A percentile compares a stretch with the other conserved stretches of the same genome.
Evolutionary conservation across 257 asterid species (phyloP).

Genomic region (Gardenia jasminoides): DNA sequence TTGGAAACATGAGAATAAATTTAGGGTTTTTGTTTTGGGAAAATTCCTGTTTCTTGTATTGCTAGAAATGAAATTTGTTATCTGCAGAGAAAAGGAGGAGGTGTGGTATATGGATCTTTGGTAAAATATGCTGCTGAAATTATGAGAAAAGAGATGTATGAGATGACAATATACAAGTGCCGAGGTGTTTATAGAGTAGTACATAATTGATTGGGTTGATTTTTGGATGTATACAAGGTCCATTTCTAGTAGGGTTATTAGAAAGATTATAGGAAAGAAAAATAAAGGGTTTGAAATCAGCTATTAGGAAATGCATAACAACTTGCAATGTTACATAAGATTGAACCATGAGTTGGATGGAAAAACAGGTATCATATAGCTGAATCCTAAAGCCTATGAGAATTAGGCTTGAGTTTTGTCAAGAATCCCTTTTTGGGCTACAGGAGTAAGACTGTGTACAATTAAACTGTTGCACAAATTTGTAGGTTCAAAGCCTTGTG

Average conservation of each 20-base stretch:
- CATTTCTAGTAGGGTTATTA: neutral
- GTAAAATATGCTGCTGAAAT: neutral
- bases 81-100: no score
- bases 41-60: neutral
- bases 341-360: neutral
- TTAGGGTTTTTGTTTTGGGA: neutral
- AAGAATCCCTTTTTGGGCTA: neutral
- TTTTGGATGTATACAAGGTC: neutral
- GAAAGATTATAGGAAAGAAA: neutral
- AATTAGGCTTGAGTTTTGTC: neutral
- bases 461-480: neutral
- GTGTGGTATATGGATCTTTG: neutral
- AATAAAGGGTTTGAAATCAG: neutral
- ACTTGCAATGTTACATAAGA: neutral
- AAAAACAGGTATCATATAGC: neutral
- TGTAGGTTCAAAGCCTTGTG: neutral
- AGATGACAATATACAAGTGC: no score
- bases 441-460: neutral
- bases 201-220: no score
- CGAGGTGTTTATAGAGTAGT: neutral
- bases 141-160: neutral
- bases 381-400: neutral
- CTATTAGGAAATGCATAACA: neutral
- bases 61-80: neutral
- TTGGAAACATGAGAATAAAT: neutral